Base-by-base conservation (phyloP, 441 rosid species). In the Arabidopsis hybrid region DNA sequence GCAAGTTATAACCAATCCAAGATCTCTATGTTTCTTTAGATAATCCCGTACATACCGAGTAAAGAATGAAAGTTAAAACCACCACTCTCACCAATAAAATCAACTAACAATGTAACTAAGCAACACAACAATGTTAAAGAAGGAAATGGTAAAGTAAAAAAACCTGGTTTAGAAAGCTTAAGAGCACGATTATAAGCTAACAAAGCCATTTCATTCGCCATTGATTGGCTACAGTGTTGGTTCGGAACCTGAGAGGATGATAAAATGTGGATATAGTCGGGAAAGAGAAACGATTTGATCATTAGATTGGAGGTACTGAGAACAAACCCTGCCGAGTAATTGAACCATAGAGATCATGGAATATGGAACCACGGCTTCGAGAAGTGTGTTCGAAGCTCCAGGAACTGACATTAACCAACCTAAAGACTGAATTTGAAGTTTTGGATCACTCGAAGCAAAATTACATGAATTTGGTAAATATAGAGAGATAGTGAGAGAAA, bases 121-220 rank as follows among this genome's bases (percentile, higher is more conserved):
- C 38, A 55, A 55, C 8, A 52, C 8, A 52, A 56, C 3, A 0
- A 32, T n/a, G 60, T 32, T 56, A 5, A 34, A 14, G 61, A 16
- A 57, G 0, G 4, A 14, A 31, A 32, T 8, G 11, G 26, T 7
- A 55, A 5, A 18, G 12, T 17, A 3, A 56, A 8, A 38, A 38
- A 16, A 93, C 98, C 97, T 81, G 93, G 86, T 5, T 65, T 82
- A 51, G 92, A 88, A 16, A 92, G 94, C 86, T 86, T 88, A 75
- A 95, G 94, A 2, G 91, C 96, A 1, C 97, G 97, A 70, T 90
- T 90, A 75, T 90, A 95, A 26, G 97, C 97, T 67, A 87, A 67
- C 66, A 89, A 79, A 67, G 99, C 94, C 94, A 94, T 82, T 39
- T 85, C 88, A 66, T 79, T 90, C 0, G 97, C 86, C 17, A 86